phyloP scores from a whole-genome alignment of 495 filamentous ascomycete genomes.

The Aspergillus cavernicola region DNA sequence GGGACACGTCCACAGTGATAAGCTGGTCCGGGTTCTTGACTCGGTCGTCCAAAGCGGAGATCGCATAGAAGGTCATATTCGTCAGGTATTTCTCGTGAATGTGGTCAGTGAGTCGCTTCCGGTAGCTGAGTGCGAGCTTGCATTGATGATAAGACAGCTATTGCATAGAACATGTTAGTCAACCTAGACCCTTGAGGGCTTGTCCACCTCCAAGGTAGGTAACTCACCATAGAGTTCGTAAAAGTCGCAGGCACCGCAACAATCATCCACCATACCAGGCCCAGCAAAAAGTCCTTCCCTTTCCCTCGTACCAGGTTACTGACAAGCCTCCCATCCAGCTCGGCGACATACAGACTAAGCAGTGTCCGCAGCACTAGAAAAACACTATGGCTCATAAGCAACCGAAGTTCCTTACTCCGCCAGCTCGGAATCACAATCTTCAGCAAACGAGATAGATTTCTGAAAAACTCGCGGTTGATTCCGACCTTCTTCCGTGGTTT shows the following conservation, averaged over 20 bases:
- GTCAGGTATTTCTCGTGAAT: slow-evolving; percentile 92
- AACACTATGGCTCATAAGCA: slow-evolving; percentile 80
- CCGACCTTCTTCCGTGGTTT: slow-evolving; percentile 78
- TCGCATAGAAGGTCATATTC: slow-evolving; percentile 96
- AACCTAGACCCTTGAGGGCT: neutral
- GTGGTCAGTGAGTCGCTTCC: slow-evolving; percentile 83
- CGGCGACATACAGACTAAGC: slow-evolving; percentile 92
- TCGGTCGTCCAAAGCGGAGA: slow-evolving; percentile 91
- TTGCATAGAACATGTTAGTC: slow-evolving; percentile 1
- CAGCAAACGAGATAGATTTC: slow-evolving; percentile 71
- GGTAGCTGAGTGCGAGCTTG: slow-evolving; percentile 86
- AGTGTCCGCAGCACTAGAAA: slow-evolving; percentile 86
- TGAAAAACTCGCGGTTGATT: slow-evolving; percentile 93
- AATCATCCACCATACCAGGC: slow-evolving; percentile 97
- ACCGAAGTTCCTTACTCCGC: slow-evolving; percentile 79
- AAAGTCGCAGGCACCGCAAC: slow-evolving; percentile 97
- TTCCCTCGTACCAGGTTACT: slow-evolving; percentile 87
- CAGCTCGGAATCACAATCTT: slow-evolving; percentile 87
- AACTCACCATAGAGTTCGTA: slow-evolving; percentile 92
- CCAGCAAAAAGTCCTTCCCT: slow-evolving; percentile 83
- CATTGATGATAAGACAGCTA: slow-evolving; percentile 97
- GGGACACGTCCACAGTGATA: slow-evolving; percentile 91
- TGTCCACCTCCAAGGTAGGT: neutral
- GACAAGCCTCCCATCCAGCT: slow-evolving; percentile 88
- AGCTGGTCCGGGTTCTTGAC: slow-evolving; percentile 99